These are phyloP conservation scores for Scheffersomyces ergatensis DNA, from an alignment of 805 yeast genomes.

Conservation along the genomic window DNA sequence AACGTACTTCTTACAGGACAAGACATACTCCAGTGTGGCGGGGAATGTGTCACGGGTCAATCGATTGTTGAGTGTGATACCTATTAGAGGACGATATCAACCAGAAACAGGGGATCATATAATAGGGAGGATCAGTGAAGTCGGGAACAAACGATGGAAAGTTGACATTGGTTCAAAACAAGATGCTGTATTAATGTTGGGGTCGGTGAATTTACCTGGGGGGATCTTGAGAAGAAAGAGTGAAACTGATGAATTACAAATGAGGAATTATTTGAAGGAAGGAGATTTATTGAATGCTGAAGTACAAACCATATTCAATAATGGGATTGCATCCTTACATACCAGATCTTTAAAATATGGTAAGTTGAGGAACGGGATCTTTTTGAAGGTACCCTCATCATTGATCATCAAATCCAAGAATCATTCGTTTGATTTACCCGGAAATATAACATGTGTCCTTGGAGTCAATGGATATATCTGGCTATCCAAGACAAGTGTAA, in stretches of 20 bases:
- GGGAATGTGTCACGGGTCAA: constrained; percentile 87
- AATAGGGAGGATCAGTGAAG: constrained; percentile 91
- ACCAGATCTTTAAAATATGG: constrained; percentile 96
- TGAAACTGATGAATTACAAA: constrained; percentile 93
- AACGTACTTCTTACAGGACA: constrained; percentile 72
- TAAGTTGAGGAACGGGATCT: constrained; percentile 86
- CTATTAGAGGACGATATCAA: constrained; percentile 80
- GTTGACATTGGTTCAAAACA: constrained; percentile 96
- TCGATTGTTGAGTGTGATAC: constrained; percentile 78
- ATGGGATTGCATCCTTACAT: constrained; percentile 91
- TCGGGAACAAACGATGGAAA: constrained; percentile 92
- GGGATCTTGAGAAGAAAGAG: constrained; percentile 92
- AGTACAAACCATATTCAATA: constrained; percentile 83
- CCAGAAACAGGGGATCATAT: constrained; percentile 98
- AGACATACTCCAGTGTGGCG: constrained; percentile 87
- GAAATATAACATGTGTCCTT: constrained; percentile 83
- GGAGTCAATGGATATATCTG: constrained; percentile 96
- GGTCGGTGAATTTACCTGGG: constrained; percentile 96
- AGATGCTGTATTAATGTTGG: constrained; percentile 88
- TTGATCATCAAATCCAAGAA: constrained; percentile 81
- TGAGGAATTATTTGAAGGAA: constrained; percentile 91
- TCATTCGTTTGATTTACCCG: constrained; percentile 87
- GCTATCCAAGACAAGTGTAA: constrained; percentile 66
- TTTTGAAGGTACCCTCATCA: constrained; percentile 77
- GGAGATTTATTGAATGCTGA: constrained; percentile 96